Conservation (phyloP, 257 asterid genomes). For the Salvia hispanica region DNA sequence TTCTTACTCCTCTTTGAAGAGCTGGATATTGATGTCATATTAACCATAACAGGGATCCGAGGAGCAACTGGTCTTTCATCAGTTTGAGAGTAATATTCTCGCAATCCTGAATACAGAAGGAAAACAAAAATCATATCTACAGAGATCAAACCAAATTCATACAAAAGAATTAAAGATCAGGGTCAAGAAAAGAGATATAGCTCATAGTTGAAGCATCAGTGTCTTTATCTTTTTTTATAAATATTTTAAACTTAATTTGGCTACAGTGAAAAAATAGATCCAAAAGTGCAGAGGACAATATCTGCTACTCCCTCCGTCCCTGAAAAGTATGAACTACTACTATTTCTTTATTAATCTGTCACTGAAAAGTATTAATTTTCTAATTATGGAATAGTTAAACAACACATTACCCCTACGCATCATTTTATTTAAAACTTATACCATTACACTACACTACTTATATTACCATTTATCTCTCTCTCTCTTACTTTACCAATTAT, state of each 20-base stretch:
- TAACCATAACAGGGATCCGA: constrained; percentile 95
- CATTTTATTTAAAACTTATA: too few relatives aligned
- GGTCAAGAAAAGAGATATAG: constrained; percentile 18
- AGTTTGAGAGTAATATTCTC: constrained; percentile 90
- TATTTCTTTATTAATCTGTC: too few relatives aligned
- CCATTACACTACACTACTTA: too few relatives aligned
- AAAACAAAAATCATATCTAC: constrained; percentile 21
- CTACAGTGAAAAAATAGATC: constrained; percentile 15
- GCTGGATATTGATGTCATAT: constrained; percentile 80
- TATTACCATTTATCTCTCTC: too few relatives aligned
- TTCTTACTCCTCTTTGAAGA: constrained; percentile 64
- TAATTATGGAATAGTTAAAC: too few relatives aligned
- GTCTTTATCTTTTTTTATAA: too few relatives aligned
- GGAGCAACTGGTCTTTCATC: constrained; percentile 92
- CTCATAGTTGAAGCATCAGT: background rate
- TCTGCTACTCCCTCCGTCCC: background rate
- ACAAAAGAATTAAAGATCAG: constrained; percentile 10
- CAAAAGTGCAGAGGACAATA: constrained; percentile 25
- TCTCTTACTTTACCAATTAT: too few relatives aligned
- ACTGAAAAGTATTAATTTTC: too few relatives aligned
- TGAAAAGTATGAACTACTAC: too few relatives aligned
- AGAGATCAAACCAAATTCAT: background rate
- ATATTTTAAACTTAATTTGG: constrained; percentile 2
- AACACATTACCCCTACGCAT: too few relatives aligned
- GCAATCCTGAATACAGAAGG: constrained; percentile 61